These are phyloP conservation scores for Coemansia sp. DNA, from an alignment of 192 early-diverging fungal genomes.

Conservation along the genomic window DNA sequence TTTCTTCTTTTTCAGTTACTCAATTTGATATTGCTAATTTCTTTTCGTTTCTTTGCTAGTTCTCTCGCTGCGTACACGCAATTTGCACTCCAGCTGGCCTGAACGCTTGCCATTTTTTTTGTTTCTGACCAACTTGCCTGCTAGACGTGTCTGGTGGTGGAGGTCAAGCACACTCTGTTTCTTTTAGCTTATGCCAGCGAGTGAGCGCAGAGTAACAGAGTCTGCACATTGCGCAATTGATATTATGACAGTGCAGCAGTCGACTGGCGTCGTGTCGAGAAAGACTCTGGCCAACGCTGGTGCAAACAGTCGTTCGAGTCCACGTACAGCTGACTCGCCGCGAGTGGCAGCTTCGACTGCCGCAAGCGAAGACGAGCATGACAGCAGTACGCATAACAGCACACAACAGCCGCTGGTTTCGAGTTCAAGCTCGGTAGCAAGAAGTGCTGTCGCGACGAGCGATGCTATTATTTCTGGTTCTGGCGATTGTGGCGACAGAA, in stretches of 20 bases:
- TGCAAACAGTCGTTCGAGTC: not conserved
- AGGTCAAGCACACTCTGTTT: not conserved
- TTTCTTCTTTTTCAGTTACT: not conserved
- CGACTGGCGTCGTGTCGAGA: slow-evolving; percentile 9
- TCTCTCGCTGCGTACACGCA: not conserved
- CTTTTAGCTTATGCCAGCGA: slow-evolving; percentile 31
- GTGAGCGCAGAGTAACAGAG: slow-evolving; percentile 7
- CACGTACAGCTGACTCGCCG: not conserved
- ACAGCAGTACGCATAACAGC: not conserved
- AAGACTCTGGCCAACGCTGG: not conserved
- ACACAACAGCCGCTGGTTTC: not conserved
- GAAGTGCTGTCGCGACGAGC: not conserved
- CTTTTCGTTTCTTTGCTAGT: not conserved
- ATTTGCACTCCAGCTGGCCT: not conserved
- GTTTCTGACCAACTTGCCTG: not conserved
- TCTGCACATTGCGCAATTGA: slow-evolving; percentile 38
- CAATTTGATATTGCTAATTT: not conserved
- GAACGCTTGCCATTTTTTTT: not conserved
- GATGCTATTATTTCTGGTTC: not conserved
- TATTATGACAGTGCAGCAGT: slow-evolving; percentile 29
- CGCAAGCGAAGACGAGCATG: not conserved
- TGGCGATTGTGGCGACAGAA: not conserved
- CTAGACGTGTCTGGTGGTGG: not conserved
- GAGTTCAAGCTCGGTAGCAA: not conserved
- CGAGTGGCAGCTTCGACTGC: not conserved